A percentile compares a stretch with the other conserved stretches of the same genome.
phyloP scores from a whole-genome alignment of 305 asterid genomes.

The Fraxinus floribunda region DNA sequence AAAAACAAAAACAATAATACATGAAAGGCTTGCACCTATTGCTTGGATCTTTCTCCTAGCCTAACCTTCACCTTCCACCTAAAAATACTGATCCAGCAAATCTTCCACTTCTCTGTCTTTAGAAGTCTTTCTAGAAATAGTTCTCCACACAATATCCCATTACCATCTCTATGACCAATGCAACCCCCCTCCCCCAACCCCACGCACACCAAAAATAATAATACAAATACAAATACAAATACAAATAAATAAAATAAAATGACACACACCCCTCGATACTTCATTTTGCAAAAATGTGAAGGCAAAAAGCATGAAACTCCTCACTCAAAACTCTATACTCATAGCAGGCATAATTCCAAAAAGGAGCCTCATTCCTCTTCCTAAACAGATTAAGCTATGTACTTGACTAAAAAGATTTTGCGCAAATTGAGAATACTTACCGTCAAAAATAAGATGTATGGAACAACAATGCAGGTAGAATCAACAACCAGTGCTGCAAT shows the following conservation, averaged over 20 bases:
- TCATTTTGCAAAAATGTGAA: neutral
- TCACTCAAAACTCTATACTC: neutral
- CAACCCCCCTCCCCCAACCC: neutral
- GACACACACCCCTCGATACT: neutral
- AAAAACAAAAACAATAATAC: neutral
- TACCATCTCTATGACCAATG: neutral
- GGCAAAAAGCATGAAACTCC: neutral
- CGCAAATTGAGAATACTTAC: conserved; percentile 45
- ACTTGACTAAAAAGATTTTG: neutral
- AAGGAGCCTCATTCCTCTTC: neutral
- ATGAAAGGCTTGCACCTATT: neutral
- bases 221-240: no score
- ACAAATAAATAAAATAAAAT: neutral
- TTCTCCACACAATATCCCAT: neutral
- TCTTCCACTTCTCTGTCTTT: neutral
- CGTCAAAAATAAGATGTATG: conserved; percentile 54
- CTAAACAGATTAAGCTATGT: neutral
- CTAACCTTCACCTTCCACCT: neutral
- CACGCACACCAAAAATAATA: neutral
- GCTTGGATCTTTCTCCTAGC: neutral
- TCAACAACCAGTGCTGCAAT: conserved; percentile 43
- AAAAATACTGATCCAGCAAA: neutral
- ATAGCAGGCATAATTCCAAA: neutral
- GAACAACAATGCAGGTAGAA: conserved; percentile 53
- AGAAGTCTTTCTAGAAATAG: neutral